Percentiles rank a stretch among this genome's conserved stretches.
Evolutionary conservation across 78 protist species (phyloP).

Genomic region (Bigelowiella natans): DNA sequence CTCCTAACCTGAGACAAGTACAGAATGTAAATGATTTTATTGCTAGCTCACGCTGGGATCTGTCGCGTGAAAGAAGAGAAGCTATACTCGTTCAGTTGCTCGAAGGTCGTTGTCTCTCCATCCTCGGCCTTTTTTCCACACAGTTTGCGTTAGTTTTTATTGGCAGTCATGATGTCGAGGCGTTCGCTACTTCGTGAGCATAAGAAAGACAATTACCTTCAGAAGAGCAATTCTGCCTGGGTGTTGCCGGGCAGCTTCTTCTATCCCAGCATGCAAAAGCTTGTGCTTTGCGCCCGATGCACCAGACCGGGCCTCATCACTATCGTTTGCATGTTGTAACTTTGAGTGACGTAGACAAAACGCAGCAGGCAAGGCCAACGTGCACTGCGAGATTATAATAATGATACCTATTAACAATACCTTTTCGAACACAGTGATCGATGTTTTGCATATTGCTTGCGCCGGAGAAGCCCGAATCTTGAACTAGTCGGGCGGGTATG

Average conservation of each 20-base stretch:
- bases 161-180: neutral
- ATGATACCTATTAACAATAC: no score
- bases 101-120: neutral
- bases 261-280: neutral
- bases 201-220: neutral
- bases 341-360: neutral
- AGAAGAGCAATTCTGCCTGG: neutral
- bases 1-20: neutral
- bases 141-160: neutral
- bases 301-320: neutral
- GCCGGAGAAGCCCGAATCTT: no score
- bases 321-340: neutral
- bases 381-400: neutral
- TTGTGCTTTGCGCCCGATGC: neutral
- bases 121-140: neutral
- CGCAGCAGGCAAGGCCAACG: neutral
- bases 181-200: neutral
- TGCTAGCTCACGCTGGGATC: neutral
- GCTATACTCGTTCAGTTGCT: neutral
- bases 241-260: neutral
- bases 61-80: neutral
- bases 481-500: no score
- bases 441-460: no score
- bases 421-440: no score
- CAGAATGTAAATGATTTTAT: neutral